Conservation (phyloP, 179 eudicot genomes). For the Spinacia oleracea region DNA sequence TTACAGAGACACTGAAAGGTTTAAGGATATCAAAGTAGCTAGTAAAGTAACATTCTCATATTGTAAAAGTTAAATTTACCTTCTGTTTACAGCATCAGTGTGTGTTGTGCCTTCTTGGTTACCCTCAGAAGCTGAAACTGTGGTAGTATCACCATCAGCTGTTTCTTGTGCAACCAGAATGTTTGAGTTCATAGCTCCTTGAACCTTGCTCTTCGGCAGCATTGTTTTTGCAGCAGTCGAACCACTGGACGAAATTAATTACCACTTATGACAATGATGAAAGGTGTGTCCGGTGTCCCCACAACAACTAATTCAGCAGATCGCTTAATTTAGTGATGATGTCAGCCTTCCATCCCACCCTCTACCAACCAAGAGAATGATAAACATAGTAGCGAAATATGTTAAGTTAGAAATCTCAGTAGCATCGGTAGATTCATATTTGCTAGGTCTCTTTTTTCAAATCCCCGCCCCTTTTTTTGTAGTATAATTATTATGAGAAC, state of each 20-base stretch:
- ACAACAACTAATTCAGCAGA: not conserved
- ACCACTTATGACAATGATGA: not conserved
- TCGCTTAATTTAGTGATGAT: not conserved
- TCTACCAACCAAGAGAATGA: not conserved
- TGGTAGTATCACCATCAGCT: constrained; percentile 34
- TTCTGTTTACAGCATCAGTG: constrained; percentile 31
- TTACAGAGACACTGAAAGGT: constrained; percentile 15
- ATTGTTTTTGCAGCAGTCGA: constrained; percentile 29
- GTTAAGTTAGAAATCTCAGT: not conserved
- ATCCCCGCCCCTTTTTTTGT: not conserved
- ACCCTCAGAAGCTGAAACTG: constrained; percentile 31
- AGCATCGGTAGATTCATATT: too few species aligned
- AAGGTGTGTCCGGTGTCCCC: constrained; percentile 10
- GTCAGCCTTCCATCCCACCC: not conserved
- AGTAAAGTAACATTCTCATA: not conserved
- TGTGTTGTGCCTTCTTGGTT: constrained; percentile 25
- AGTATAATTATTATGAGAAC: not conserved
- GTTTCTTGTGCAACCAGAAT: constrained; percentile 36
- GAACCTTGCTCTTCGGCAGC: constrained; percentile 29
- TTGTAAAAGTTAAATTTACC: constrained; percentile 31
- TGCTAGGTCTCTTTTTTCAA: too few species aligned
- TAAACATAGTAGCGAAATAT: not conserved
- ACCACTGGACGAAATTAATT: constrained; percentile 43
- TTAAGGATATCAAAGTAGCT: constrained; percentile 7
- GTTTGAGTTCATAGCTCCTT: constrained; percentile 34